Conservation (phyloP, 2,329 filamentous ascomycete species). For the Bipolaris cookei region DNA sequence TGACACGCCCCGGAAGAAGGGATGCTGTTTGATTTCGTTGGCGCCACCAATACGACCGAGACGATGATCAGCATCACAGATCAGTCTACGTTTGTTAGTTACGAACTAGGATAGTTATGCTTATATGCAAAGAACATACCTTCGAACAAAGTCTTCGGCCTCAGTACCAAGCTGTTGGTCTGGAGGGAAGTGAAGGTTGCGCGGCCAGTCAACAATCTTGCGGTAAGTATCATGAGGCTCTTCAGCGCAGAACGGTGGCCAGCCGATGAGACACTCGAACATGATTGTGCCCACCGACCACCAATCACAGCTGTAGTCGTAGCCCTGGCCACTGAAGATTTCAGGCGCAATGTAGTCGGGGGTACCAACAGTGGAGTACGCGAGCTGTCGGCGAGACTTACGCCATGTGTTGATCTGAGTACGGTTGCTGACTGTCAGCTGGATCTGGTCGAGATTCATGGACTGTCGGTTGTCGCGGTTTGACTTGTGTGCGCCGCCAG, state of each 20-base stretch:
- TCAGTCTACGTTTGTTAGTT: conserved; percentile 66
- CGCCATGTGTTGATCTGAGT: conserved; percentile 99
- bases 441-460: conserved; percentile 96
- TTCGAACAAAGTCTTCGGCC: conserved; percentile 89
- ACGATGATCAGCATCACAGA: conserved; percentile 92
- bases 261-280: conserved; percentile 98
- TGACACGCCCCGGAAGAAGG: conserved; percentile 96
- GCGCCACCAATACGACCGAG: conserved; percentile 82
- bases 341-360: conserved; percentile 99
- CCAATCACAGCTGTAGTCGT: conserved; percentile 98
- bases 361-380: conserved; percentile 97
- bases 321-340: conserved; percentile 95
- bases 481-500: conserved; percentile 63
- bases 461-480: conserved; percentile 77
- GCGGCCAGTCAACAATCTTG: conserved; percentile 98
- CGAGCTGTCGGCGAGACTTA: conserved; percentile 92
- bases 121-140: conserved; percentile 61
- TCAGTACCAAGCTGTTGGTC: conserved; percentile 88
- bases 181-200: conserved; percentile 94
- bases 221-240: conserved; percentile 97
- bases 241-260: conserved; percentile 98
- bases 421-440: conserved; percentile 96
- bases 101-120: not conserved
- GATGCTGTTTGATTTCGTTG: conserved; percentile 89
- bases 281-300: conserved; percentile 99